Evolutionary conservation across 1,284 basidiomycete genomes (phyloP), one percentile per base, ranked within the genome.

Genomic region (Grifola frondosa): DNA sequence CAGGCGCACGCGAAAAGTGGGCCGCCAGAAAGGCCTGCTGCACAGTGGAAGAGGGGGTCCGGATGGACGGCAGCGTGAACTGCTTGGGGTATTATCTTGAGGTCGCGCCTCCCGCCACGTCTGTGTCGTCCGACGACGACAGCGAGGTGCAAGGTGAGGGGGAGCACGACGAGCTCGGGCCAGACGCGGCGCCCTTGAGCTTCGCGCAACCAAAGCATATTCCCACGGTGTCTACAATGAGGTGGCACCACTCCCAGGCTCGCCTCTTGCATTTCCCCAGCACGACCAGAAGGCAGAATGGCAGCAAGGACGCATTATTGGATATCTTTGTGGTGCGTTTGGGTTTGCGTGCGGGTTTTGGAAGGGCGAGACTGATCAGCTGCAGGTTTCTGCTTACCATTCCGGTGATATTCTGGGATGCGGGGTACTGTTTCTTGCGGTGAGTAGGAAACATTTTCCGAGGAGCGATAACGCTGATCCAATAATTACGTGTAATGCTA

Each of bases 391-490:
- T 81, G 3, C 45, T 88, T 31, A 79, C 78, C 16, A 70, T 73
- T 4, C 70, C 83, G 5, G 62, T 86, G 36, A 74, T 85, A 46
- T 53, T 74, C 38, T 85, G 80, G 81, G 88, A 91, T 69, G 83
- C 71, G 1, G 67, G 69, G 0, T 92, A 88, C 60, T 89, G 83
- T 59, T 81, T 90, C 53, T 70, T 81, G 69, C 71, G 83, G 82
- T 81, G 45, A 50, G 71, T 47, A 15, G 13, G 16, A 16, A 19
- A 20, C 16, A 22, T 23, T 15, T n/a, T 17, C 29, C 29, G 28
- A 22, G 21, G 25, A 12, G 6, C 26, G 10, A 4, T 20, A 6
- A 19, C 21, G 5, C 21, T 11, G 25, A 24, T 13, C 3, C 15
- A 12, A 11, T 10, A 16, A 13, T 16, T 8, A 29, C 17, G 8